Evolutionary conservation across 1,284 basidiomycete species (phyloP), one percentile per base, ranked within the genome.

Genomic region (Peniophora sp.): DNA sequence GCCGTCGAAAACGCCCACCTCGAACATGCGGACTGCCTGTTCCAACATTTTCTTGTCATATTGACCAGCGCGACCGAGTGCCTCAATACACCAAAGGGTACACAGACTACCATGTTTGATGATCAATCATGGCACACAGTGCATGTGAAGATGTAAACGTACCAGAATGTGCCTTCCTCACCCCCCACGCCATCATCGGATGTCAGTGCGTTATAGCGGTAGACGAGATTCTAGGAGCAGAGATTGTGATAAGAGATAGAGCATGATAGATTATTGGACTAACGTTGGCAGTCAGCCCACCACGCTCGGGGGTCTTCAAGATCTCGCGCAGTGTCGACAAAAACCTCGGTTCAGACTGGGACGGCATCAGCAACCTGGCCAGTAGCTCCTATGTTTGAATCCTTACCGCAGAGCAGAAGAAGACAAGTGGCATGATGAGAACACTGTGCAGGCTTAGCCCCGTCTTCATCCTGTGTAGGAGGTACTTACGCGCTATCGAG

Each of bases 121-220:
- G 52, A 48, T 2, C 37, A 59, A 41, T n/a, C 18, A 36, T 3
- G 32, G 20, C 17, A 10, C 22, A n/a, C 37, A 41, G 12, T 9
- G 35, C 24, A 17, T 11, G 32, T 32, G 34, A 20, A 23, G 20
- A 57, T 0, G 88, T 91, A 60, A 86, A 89, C 18, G 89, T 66
- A 32, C 57, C 85, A 87, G 65, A 89, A 89, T 0, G 85, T 89
- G 8, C 92, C 93, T 67, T 94, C 93, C 57, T 93, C 90, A 1
- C 94, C 93, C 3, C 93, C 93, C 17, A 96, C 90, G 6, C 93
- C 94, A 62, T 96, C 94, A 53, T 91, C 84, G 0, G 88, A 80
- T 63, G 88, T 86, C 24, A 64, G 68, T 11, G 88, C 84, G 62
- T 96, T 90, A 62, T 92, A 92, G 1, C 88, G 80, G 59, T 83